Conservation (phyloP, 441 rosid species). For the Adansonia gregorii region DNA sequence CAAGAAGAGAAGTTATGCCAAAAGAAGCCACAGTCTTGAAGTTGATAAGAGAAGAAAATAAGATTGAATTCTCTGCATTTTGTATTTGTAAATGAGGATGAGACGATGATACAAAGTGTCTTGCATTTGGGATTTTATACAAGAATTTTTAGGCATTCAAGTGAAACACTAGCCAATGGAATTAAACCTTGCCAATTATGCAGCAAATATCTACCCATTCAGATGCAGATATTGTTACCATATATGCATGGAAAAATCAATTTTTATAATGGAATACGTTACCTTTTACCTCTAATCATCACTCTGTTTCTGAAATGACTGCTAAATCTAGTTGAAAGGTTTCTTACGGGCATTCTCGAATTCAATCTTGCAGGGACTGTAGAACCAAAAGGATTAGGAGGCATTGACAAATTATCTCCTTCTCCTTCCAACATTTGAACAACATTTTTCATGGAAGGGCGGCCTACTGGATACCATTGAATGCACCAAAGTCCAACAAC, state of each 20-base stretch:
- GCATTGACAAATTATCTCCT: conserved; percentile 24
- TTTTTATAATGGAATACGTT: too few species aligned
- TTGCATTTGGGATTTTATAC: not conserved
- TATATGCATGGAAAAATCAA: not conserved
- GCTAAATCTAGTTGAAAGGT: not conserved
- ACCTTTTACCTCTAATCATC: not conserved
- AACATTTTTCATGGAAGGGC: conserved; percentile 40
- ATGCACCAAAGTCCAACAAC: conserved; percentile 17
- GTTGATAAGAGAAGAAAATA: not conserved
- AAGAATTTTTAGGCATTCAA: not conserved
- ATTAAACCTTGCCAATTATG: not conserved
- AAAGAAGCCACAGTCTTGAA: not conserved
- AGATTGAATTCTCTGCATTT: not conserved
- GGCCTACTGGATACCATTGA: conserved; percentile 41
- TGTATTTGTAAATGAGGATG: not conserved
- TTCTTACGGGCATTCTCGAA: conserved; percentile 2
- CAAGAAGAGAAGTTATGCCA: not conserved
- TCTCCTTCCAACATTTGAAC: conserved; percentile 44
- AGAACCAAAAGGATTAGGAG: conserved; percentile 41
- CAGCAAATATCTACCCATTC: not conserved
- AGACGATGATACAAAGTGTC: not conserved
- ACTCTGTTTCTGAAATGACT: not conserved
- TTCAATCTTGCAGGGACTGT: not conserved
- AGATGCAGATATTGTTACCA: not conserved
- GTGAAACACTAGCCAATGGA: not conserved